A percentile compares a stretch with the other conserved stretches of the same genome.
phyloP scores from a whole-genome alignment of 176 grass and related monocot species.

The Elaeis guineensis region DNA sequence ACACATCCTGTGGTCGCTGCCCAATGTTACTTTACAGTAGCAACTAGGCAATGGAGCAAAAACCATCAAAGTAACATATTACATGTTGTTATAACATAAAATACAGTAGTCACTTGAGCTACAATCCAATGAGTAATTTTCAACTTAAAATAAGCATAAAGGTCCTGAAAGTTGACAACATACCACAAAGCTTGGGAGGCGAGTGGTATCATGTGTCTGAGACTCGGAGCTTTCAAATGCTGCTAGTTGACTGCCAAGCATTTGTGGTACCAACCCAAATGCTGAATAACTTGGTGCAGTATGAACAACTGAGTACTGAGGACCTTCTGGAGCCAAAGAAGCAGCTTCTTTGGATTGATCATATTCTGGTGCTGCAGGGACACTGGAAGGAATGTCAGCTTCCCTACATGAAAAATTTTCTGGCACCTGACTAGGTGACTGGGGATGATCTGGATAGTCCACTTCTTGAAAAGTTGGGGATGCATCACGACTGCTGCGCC shows the following conservation, averaged over 20 bases:
- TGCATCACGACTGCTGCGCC: conserved; percentile 31
- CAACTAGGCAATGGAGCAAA: no score
- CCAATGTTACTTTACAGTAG: no score
- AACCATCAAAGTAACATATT: no score
- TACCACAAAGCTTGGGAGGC: conserved; percentile 35
- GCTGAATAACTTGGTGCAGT: conserved; percentile 33
- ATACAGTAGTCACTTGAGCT: no score
- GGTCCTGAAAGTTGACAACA: neutral
- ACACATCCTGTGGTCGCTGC: no score
- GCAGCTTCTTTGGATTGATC: conserved; percentile 33
- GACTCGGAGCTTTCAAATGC: conserved; percentile 48
- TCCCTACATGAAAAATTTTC: conserved; percentile 27
- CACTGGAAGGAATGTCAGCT: conserved; percentile 14
- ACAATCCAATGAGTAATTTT: no score
- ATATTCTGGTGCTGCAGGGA: conserved; percentile 12
- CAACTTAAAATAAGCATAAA: conserved; percentile 4
- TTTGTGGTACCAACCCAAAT: conserved; percentile 29
- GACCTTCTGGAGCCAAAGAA: conserved; percentile 21
- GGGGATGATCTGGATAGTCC: conserved; percentile 14
- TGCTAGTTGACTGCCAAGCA: conserved; percentile 35
- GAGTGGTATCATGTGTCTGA: conserved; percentile 31
- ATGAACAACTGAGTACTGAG: conserved; percentile 25
- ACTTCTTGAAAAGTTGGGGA: conserved; percentile 23
- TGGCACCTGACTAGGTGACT: conserved; percentile 20
- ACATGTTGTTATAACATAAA: no score